These are phyloP conservation scores for Notholithocarpus densiflorus DNA, from an alignment of 306 rosid genomes.

Conservation along the genomic window DNA sequence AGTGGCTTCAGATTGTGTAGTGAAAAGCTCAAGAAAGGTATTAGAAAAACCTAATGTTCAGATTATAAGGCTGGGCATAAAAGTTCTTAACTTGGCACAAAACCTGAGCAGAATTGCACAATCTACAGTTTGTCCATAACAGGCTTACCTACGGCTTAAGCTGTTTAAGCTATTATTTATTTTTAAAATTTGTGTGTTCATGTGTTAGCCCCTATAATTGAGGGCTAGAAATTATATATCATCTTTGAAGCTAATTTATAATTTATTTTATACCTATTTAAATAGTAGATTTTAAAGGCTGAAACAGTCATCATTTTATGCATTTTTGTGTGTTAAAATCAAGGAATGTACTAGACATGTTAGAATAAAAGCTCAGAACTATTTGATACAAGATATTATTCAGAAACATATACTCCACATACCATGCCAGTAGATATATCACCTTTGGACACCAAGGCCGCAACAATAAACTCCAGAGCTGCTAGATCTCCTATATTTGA, in stretches of 20 bases:
- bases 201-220: not conserved
- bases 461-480: slow-evolving; percentile 85
- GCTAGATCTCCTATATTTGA: slow-evolving; percentile 93
- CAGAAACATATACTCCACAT: slow-evolving; percentile 26
- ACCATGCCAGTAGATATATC: slow-evolving; percentile 81
- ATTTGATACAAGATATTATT: slow-evolving; percentile 11
- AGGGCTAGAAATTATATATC: not conserved
- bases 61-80: not conserved
- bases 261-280: not conserved
- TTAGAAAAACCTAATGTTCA: not conserved
- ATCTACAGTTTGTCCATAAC: not conserved
- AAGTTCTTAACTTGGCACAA: not conserved
- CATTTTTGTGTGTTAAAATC: slow-evolving; percentile 5
- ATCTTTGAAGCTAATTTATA: not conserved
- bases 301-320: slow-evolving; percentile 6
- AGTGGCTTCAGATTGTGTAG: not conserved
- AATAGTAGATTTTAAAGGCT: not conserved
- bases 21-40: slow-evolving; percentile 1
- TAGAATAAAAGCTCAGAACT: slow-evolving; percentile 7
- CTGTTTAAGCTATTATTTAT: not conserved
- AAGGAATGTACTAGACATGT: not conserved
- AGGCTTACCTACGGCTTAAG: not conserved
- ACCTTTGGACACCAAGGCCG: slow-evolving; percentile 80
- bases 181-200: not conserved
- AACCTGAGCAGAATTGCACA: not conserved